Evolutionary conservation across 345 rosid species (phyloP), one percentile per base, ranked within the genome.

Genomic region (Erodium maritimum): DNA sequence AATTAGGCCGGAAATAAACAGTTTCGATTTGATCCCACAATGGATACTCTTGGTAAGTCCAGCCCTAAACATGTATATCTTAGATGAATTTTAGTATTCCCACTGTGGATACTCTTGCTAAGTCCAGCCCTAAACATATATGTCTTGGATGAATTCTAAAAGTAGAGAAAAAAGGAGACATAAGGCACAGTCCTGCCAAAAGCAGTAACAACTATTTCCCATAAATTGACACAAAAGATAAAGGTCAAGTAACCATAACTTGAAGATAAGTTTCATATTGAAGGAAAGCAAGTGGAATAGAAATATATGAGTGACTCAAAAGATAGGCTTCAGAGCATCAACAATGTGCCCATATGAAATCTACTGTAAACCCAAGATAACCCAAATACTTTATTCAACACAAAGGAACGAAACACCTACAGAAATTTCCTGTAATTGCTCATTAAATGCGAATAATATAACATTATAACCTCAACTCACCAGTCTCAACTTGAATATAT

Each of bases 401-500:
- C 54, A 14, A 16, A 42, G 14, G 8, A 42, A 42, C 48, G 8
- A 42, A 42, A 42, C 34, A 42, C 14, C 48, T 11, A 42, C 17
- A 0, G 48, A 42, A 42, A 42, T 16, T 42, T 12, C 48, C 46
- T 42, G 8, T 11, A 42, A 42, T 12, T 42, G 48, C 48, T 42
- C 48, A 29, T 42, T 42, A 14, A 42, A 42, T 51, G 54, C 3
- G 13, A n/a, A n/a, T n/a, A n/a, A n/a, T n/a, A 10, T 46, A 46
- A 2, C 17, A 46, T 46, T 46, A 46, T 46, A 46, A 64, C 17
- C 29, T 53, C 23, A 59, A 56, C 24, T 37, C 53, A 52, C 23
- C 42, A 52, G 12, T 12, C 52, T 14, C 58, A 65, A 34, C 13
- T 45, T 56, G n/a, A 19, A 65, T 12, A 50, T 21, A 50, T 45